Percentiles rank a stretch among this genome's conserved stretches.
Conservation (phyloP, 2,329 filamentous ascomycete species). For the Gaeumannomyces sp. region DNA sequence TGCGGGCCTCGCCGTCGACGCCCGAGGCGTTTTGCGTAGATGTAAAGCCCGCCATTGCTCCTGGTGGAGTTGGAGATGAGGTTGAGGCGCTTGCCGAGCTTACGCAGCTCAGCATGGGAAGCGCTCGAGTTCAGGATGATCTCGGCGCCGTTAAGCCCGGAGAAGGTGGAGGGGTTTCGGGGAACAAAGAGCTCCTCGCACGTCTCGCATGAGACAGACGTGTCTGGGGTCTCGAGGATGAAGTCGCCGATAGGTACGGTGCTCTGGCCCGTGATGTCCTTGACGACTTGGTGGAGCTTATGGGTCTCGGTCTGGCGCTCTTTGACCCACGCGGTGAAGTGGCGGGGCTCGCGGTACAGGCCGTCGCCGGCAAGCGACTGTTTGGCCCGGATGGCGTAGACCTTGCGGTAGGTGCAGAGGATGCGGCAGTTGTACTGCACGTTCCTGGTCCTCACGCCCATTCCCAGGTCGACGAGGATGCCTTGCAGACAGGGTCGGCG, state of each 20-base stretch:
- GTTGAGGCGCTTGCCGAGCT: constrained; percentile 56
- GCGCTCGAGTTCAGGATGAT: constrained; percentile 25
- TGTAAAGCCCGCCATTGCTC: constrained; percentile 54
- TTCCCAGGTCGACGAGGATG: constrained; percentile 18
- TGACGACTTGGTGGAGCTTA: constrained; percentile 27
- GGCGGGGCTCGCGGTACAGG: constrained; percentile 32
- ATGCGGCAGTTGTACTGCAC: constrained; percentile 32
- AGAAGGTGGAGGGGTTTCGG: constrained; percentile 18
- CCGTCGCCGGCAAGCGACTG: constrained; percentile 29
- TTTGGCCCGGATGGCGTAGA: constrained; percentile 21
- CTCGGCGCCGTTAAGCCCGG: constrained; percentile 17
- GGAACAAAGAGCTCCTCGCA: constrained; percentile 32
- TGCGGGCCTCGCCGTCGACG: constrained; percentile 23
- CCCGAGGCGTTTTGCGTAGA: constrained; percentile 32
- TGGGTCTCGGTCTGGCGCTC: constrained; percentile 29
- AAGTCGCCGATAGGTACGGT: constrained; percentile 35
- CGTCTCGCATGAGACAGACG: constrained; percentile 33
- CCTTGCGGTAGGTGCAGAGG: constrained; percentile 25
- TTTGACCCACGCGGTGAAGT: constrained; percentile 35
- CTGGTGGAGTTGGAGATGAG: constrained; percentile 62
- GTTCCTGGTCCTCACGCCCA: constrained; percentile 25
- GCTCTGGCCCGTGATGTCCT: constrained; percentile 25
- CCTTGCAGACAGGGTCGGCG: constrained; percentile 16
- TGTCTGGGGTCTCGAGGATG: constrained; percentile 32
- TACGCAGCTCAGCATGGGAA: constrained; percentile 48